phyloP scores from a whole-genome alignment of 2,329 filamentous ascomycete genomes.

The Penicillium sp. region DNA sequence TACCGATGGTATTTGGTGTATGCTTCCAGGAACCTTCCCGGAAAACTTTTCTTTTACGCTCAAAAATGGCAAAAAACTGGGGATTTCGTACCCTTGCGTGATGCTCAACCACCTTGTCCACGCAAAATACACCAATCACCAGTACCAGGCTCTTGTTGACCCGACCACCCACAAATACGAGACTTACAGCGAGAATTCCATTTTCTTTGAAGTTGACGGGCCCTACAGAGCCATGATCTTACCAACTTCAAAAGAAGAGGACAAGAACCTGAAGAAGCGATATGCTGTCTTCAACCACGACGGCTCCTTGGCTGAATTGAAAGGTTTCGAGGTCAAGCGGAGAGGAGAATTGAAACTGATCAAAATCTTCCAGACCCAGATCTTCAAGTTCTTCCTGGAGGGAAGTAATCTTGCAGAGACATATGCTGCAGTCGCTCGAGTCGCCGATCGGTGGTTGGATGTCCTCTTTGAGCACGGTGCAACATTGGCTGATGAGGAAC shows the following conservation, averaged over 20 bases:
- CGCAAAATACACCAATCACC: constrained; percentile 91
- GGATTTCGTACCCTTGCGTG: constrained; percentile 97
- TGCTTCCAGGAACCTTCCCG: constrained; percentile 92
- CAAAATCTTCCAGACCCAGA: constrained; percentile 99
- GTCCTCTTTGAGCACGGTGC: constrained; percentile 86
- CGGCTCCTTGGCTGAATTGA: constrained; percentile 90
- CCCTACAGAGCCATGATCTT: constrained; percentile 97
- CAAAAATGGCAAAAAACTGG: constrained; percentile 92
- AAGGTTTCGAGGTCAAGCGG: constrained; percentile 97
- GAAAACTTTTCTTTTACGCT: constrained; percentile 95
- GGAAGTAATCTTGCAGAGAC: constrained; percentile 85
- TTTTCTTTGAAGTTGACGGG: constrained; percentile 98
- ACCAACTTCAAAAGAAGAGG: constrained; percentile 96
- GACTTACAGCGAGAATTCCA: constrained; percentile 97
- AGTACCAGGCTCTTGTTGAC: constrained; percentile 90
- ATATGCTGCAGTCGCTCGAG: constrained; percentile 87
- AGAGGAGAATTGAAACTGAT: constrained; percentile 98
- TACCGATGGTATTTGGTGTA: constrained; percentile 99
- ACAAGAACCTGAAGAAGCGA: constrained; percentile 99
- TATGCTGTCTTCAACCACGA: constrained; percentile 99
- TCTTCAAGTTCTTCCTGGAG: constrained; percentile 99
- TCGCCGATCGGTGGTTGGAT: constrained; percentile 96
- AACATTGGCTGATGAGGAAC: constrained; percentile 91
- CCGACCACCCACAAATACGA: constrained; percentile 83
- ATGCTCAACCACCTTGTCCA: constrained; percentile 99